Conservation (phyloP, 331 rosid species). For the Quercus tomentella region DNA sequence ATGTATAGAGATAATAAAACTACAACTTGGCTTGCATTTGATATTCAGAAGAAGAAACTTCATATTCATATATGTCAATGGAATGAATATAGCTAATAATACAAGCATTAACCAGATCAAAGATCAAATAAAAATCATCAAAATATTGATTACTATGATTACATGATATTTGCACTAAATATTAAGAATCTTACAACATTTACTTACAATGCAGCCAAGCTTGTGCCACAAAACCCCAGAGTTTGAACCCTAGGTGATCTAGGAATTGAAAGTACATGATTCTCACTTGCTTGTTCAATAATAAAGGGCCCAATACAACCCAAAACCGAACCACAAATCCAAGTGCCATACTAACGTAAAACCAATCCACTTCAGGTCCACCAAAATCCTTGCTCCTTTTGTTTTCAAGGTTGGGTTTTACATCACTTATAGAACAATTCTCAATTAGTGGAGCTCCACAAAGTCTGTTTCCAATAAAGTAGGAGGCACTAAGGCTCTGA, state of each 20-base stretch:
- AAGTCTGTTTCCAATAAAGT: background rate
- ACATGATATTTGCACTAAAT: too few species aligned
- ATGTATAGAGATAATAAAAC: too few species aligned
- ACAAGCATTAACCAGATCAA: rapidly evolving
- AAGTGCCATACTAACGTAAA: background rate
- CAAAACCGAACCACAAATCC: background rate
- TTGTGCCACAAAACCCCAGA: too few species aligned
- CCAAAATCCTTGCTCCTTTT: background rate
- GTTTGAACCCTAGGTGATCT: too few species aligned
- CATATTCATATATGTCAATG: too few species aligned
- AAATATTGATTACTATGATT: too few species aligned
- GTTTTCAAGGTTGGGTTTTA: rapidly evolving
- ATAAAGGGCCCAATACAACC: background rate
- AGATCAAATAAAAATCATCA: too few species aligned
- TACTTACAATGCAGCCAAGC: background rate
- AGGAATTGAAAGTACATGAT: too few species aligned
- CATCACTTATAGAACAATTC: background rate
- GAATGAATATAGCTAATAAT: too few species aligned
- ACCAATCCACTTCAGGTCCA: background rate
- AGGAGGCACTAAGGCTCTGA: background rate
- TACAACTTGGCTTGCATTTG: too few species aligned
- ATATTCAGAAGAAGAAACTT: rapidly evolving
- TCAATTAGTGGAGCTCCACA: background rate
- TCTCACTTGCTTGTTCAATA: too few species aligned
- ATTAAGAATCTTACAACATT: too few species aligned